Evolutionary conservation across 2,329 filamentous ascomycete genomes (phyloP).

Genomic region (Penicillium sumatraense): DNA sequence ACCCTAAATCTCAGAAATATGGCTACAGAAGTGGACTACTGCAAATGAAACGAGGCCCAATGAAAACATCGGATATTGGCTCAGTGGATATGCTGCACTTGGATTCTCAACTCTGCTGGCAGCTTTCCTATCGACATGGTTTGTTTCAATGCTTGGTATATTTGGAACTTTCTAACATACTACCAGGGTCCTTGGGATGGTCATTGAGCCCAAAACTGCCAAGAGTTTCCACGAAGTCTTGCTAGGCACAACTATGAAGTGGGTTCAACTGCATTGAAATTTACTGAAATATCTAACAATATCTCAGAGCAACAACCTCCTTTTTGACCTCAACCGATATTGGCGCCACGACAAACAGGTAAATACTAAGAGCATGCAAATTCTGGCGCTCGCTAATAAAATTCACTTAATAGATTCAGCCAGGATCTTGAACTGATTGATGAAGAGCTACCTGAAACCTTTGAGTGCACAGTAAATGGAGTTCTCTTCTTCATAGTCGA

Average conservation of each 20-base stretch:
- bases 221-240: slow-evolving; percentile 25
- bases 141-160: background rate
- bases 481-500: background rate
- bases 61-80: slow-evolving; percentile 24
- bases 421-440: slow-evolving; percentile 39
- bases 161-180: background rate
- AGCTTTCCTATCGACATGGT: slow-evolving; percentile 20
- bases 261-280: background rate
- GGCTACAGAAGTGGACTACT: slow-evolving; percentile 32
- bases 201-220: slow-evolving; percentile 26
- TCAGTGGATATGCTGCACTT: slow-evolving; percentile 30
- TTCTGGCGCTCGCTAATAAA: background rate
- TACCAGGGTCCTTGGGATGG: slow-evolving; percentile 21
- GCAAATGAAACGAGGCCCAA: slow-evolving; percentile 27
- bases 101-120: slow-evolving; percentile 20
- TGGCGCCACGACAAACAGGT: slow-evolving; percentile 25
- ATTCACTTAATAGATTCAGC: slow-evolving; percentile 27
- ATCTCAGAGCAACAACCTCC: slow-evolving; percentile 30
- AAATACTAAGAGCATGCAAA: background rate
- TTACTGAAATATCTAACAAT: background rate
- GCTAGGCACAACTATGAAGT: slow-evolving; percentile 22
- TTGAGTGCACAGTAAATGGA: slow-evolving; percentile 26
- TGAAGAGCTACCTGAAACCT: slow-evolving; percentile 29
- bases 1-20: slow-evolving; percentile 21
- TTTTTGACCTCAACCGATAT: slow-evolving; percentile 30